Evolutionary conservation across 2,329 filamentous ascomycete genomes (phyloP).

Genomic region (Cercospora sesami): DNA sequence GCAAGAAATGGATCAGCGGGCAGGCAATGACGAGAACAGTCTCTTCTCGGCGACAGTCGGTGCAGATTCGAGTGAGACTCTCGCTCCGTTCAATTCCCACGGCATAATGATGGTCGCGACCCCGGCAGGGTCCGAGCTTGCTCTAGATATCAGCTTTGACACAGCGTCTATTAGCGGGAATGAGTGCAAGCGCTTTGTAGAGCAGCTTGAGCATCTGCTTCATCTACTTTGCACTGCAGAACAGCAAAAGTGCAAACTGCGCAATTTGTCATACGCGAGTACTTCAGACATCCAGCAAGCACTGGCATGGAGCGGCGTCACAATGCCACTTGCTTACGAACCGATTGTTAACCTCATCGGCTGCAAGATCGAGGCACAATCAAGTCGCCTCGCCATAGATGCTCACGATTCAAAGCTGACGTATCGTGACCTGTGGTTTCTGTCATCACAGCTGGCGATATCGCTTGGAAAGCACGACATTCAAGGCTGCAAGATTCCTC

Average conservation of each 20-base stretch:
- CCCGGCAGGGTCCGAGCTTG: neutral
- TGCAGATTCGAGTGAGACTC: neutral
- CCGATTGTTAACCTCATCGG: neutral
- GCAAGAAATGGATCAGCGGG: neutral
- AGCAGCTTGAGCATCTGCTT: conserved; percentile 14
- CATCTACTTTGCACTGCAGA: conserved; percentile 4
- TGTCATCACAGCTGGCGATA: conserved; percentile 19
- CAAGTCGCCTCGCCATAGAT: conserved; percentile 11
- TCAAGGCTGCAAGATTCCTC: conserved; percentile 21
- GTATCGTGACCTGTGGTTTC: conserved; percentile 30
- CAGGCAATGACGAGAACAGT: too few relatives aligned
- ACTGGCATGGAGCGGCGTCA: neutral
- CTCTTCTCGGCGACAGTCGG: neutral
- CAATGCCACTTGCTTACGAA: neutral
- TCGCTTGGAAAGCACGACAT: conserved; percentile 10
- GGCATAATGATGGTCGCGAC: conserved; percentile 1
- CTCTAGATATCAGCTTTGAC: conserved; percentile 3
- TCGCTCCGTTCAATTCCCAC: neutral
- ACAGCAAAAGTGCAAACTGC: neutral
- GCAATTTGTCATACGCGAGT: neutral
- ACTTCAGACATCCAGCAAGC: neutral
- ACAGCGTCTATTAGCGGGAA: neutral
- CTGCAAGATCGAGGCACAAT: neutral
- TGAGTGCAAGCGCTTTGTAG: conserved; percentile 8
- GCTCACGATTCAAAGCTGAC: conserved; percentile 35